Evolutionary conservation across 768 basidiomycete genomes (phyloP).

Genomic region (Flagelloscypha sp.): DNA sequence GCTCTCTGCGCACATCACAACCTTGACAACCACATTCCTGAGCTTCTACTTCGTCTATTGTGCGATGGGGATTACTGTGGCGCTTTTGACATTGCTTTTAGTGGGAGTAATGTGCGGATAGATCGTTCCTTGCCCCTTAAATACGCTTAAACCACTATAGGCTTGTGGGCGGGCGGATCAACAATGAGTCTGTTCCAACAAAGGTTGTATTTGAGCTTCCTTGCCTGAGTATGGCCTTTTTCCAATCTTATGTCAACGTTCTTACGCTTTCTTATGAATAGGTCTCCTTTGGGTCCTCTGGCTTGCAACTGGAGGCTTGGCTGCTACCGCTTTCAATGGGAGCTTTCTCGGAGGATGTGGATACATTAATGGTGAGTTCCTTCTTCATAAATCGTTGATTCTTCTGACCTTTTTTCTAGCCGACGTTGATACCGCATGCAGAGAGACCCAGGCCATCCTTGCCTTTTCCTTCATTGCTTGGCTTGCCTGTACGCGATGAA

Average conservation of each 20-base stretch:
- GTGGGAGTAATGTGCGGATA: constrained; percentile 30
- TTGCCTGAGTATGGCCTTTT: constrained; percentile 20
- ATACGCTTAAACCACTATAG: too few species aligned
- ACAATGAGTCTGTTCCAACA: constrained; percentile 30
- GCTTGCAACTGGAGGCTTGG: constrained; percentile 29
- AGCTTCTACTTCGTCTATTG: constrained; percentile 22
- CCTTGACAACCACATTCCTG: constrained; percentile 13
- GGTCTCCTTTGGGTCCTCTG: constrained; percentile 40
- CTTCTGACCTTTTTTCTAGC: background rate
- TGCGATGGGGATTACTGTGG: constrained; percentile 28
- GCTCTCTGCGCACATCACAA: constrained; percentile 17
- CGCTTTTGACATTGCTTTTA: constrained; percentile 29
- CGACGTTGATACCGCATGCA: constrained; percentile 22
- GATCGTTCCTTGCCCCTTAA: background rate
- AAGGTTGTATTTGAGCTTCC: constrained; percentile 33
- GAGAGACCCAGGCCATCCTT: constrained; percentile 29
- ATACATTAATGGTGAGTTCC: constrained; percentile 10
- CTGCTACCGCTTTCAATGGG: constrained; percentile 18
- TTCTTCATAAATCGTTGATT: background rate
- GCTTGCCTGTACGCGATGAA: constrained; percentile 27
- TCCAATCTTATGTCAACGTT: too few species aligned
- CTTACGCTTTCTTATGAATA: constrained; percentile 8
- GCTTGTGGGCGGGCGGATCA: constrained; percentile 25
- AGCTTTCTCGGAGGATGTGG: constrained; percentile 16
- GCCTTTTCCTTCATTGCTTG: constrained; percentile 40